phyloP scores from a whole-genome alignment of 768 basidiomycete genomes.

The Pleurotus tuoliensis region DNA sequence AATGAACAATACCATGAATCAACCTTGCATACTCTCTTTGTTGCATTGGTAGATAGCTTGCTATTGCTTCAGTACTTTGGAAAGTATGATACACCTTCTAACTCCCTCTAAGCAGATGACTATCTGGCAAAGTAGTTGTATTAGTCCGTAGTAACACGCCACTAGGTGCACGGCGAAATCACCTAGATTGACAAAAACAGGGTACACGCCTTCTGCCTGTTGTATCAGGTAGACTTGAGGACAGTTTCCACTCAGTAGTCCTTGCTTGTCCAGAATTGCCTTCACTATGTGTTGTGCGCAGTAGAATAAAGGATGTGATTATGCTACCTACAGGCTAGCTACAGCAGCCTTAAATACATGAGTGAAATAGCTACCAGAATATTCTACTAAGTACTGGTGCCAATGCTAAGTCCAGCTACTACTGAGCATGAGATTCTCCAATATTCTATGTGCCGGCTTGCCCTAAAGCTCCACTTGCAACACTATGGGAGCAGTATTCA shows the following conservation, averaged over 20 bases:
- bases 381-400: no score
- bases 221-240: constrained; percentile 15
- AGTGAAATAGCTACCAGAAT: no score
- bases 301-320: no score
- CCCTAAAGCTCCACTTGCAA: no score
- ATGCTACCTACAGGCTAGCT: no score
- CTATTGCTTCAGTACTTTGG: constrained; percentile 14
- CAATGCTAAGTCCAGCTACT: no score
- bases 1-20: constrained; percentile 10
- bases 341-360: no score
- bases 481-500: constrained; percentile 15
- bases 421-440: no score
- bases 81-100: constrained; percentile 14
- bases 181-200: constrained; percentile 5
- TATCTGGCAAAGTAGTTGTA: constrained; percentile 4
- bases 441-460: no score
- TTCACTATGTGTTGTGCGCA: no score
- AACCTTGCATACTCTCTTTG: constrained; percentile 19
- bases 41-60: constrained; percentile 12
- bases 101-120: constrained; percentile 15
- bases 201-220: constrained; percentile 12
- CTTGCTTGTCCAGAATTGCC: constrained; percentile 20
- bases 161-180: not conserved
- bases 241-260: constrained; percentile 13
- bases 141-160: not conserved